A percentile compares a stretch with the other conserved stretches of the same genome.
Evolutionary conservation across 23 red algal species (phyloP).

Genomic region (Agarophyton chilense): DNA sequence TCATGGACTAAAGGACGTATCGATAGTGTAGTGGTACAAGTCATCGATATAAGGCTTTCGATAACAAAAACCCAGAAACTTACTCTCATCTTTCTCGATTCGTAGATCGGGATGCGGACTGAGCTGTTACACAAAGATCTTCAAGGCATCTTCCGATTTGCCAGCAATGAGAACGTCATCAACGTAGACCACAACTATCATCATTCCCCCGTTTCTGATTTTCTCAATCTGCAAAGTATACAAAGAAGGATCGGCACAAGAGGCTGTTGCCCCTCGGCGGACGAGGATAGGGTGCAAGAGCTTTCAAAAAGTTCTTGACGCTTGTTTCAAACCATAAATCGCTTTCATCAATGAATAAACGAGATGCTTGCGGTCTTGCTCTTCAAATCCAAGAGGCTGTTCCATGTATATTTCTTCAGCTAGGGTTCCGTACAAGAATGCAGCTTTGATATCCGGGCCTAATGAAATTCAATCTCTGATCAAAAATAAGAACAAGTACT

Average conservation of each 20-base stretch:
- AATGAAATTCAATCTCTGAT: not conserved
- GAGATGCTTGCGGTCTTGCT: not conserved
- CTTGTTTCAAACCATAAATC: conserved; percentile 39
- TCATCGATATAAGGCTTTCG: no score
- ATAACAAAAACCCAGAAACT: not conserved
- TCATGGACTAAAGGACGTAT: no score
- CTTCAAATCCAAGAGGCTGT: conserved; percentile 31
- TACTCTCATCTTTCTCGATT: not conserved
- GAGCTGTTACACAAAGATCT: not conserved
- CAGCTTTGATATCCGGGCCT: conserved; percentile 41
- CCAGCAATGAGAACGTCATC: conserved; percentile 31
- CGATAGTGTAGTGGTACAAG: no score
- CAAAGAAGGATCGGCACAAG: not conserved
- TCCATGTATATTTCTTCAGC: conserved; percentile 57
- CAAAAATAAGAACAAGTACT: not conserved
- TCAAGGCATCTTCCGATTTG: not conserved
- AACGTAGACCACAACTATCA: not conserved
- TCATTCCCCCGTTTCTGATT: not conserved
- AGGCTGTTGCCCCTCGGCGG: not conserved
- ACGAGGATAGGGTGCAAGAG: conserved; percentile 9
- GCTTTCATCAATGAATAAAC: not conserved
- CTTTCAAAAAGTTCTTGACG: not conserved
- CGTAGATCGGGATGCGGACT: not conserved
- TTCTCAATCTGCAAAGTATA: not conserved
- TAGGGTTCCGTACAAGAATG: conserved; percentile 22